These are phyloP conservation scores for Holtermanniella nyarrowii DNA, from an alignment of 768 basidiomycete genomes.

Conservation along the genomic window DNA sequence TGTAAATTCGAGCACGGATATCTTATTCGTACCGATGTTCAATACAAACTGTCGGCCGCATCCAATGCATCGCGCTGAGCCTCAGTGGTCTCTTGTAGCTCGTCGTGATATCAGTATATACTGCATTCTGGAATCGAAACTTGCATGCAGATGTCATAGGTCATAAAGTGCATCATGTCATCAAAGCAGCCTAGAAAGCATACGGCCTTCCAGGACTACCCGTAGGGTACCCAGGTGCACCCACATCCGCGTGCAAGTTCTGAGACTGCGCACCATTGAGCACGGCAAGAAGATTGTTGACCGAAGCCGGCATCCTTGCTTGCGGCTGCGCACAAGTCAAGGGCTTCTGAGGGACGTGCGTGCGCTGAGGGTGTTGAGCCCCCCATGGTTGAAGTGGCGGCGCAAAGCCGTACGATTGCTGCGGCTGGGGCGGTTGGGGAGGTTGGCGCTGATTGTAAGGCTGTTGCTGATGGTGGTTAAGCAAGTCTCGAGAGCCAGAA, in stretches of 20 bases:
- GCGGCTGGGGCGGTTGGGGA: background rate
- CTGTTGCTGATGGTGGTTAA: background rate
- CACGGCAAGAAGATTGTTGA: background rate
- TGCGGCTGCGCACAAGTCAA: background rate
- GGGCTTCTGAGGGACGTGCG: background rate
- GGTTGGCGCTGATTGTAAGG: background rate
- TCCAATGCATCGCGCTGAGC: too few relatives aligned
- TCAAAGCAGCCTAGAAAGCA: background rate
- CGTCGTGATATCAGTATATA: too few relatives aligned
- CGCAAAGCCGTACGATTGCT: background rate
- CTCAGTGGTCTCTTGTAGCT: too few relatives aligned
- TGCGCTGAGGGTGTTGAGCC: background rate
- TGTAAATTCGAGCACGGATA: too few relatives aligned
- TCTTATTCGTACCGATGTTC: too few relatives aligned
- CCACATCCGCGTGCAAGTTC: background rate
- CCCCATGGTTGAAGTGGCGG: background rate
- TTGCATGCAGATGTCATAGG: too few relatives aligned
- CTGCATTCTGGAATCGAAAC: too few relatives aligned
- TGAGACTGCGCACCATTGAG: background rate
- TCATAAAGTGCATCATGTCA: background rate
- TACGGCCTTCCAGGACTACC: background rate
- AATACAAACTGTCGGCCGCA: too few relatives aligned
- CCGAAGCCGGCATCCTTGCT: background rate
- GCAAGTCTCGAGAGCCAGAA: background rate
- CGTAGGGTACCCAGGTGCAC: background rate